These are phyloP conservation scores for Rhodocollybia butyracea DNA, from an alignment of 768 basidiomycete genomes.

Conservation along the genomic window DNA sequence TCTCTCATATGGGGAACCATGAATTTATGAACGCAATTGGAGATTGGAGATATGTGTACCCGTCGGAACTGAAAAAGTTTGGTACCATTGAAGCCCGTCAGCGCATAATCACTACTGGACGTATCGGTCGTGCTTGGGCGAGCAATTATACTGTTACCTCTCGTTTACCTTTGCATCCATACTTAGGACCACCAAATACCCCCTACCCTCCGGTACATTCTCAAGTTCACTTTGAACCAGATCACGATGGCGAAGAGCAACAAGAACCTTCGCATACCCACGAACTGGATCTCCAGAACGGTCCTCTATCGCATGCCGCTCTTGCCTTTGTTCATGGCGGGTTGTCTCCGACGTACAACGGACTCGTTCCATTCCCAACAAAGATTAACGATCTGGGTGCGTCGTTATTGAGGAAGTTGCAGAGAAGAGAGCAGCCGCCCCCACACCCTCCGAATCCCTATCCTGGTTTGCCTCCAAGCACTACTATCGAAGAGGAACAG, in stretches of 20 bases:
- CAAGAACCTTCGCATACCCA: constrained; percentile 15
- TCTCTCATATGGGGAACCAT: constrained; percentile 89
- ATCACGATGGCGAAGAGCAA: constrained; percentile 16
- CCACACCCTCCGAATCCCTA: constrained; percentile 83
- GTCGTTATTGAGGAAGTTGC: constrained; percentile 68
- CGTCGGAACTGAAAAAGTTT: constrained; percentile 79
- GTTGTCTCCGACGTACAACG: constrained; percentile 70
- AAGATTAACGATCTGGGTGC: constrained; percentile 74
- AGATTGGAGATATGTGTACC: constrained; percentile 91
- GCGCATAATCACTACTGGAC: constrained; percentile 69
- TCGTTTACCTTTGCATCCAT: constrained; percentile 76
- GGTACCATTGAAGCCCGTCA: constrained; percentile 70
- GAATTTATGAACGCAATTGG: constrained; percentile 94
- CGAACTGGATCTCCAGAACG: constrained; percentile 25
- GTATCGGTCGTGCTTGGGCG: constrained; percentile 80
- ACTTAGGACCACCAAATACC: constrained; percentile 65
- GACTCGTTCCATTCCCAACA: constrained; percentile 79
- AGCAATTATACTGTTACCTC: constrained; percentile 80
- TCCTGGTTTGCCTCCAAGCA: constrained; percentile 60
- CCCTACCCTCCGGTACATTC: constrained; percentile 43
- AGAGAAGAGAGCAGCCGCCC: constrained; percentile 59
- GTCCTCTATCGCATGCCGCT: constrained; percentile 71
- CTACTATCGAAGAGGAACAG: constrained; percentile 63
- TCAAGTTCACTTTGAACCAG: constrained; percentile 28
- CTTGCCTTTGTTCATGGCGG: constrained; percentile 95